These are phyloP conservation scores for Scedosporium boydii DNA, from an alignment of 2,329 filamentous ascomycete species.

Conservation along the genomic window DNA sequence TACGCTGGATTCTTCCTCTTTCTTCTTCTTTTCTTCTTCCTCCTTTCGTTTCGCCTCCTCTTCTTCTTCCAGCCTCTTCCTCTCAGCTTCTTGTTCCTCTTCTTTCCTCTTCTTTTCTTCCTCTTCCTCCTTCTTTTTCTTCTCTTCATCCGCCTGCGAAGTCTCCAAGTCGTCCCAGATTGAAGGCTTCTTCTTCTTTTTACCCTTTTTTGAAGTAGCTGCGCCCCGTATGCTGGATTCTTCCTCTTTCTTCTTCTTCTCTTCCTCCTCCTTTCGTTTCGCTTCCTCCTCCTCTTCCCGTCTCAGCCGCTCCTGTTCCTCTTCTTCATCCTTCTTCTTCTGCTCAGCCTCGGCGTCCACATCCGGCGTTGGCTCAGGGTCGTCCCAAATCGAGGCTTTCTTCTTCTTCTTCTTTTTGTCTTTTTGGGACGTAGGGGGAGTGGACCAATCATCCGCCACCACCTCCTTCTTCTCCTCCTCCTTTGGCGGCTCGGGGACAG, in stretches of 20 bases:
- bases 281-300: neutral
- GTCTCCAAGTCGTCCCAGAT: slow-evolving; percentile 1
- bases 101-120: neutral
- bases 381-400: slow-evolving; percentile 7
- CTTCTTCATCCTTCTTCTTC: slow-evolving; percentile 4
- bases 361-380: slow-evolving; percentile 8
- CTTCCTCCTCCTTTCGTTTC: neutral
- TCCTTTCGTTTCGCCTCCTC: slow-evolving; percentile 2
- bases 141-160: no score
- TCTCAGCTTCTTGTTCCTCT: neutral
- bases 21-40: slow-evolving; percentile 9
- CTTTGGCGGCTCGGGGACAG: slow-evolving; percentile 12
- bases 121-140: neutral
- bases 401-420: slow-evolving; percentile 12
- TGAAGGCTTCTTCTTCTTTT: slow-evolving; percentile 19
- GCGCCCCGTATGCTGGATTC: slow-evolving; percentile 7
- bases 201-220: slow-evolving; percentile 22
- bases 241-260: slow-evolving; percentile 9
- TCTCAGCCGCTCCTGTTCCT: slow-evolving; percentile 11
- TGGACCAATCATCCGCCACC: slow-evolving; percentile 16
- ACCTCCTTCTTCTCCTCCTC: slow-evolving; percentile 1
- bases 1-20: neutral
- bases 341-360: neutral
- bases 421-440: slow-evolving; percentile 8
- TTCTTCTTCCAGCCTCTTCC: neutral